Base-by-base conservation (phyloP, 495 filamentous ascomycete genomes). In the Penicillium roqueforti region DNA sequence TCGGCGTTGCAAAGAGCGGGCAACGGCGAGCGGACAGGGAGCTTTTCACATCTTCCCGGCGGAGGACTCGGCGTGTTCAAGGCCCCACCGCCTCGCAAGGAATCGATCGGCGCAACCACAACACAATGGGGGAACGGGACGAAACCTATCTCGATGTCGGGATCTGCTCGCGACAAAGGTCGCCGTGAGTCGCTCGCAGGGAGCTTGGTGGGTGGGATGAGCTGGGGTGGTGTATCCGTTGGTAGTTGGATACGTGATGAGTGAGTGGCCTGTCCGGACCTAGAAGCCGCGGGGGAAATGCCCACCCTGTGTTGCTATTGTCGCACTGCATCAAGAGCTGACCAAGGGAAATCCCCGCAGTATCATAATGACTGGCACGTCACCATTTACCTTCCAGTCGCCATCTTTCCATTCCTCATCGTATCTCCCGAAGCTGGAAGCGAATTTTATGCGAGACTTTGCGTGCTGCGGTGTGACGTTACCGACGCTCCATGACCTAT, bases 161-260 rank as follows among this genome's bases (percentile, higher is more conserved):
- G 84, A 56, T 83, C 86, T 16, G 88, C 86, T 66, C 81, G 86
- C 65, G 86, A 91, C 57, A 80, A 83, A 61, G 80, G 74, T 46
- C 86, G 93, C 51, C 81, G 92, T 59, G 93, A 96, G 68, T 92
- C 88, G 61, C 69, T 91, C 55, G 89, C 87, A 45, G 85, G 90
- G 46, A 98, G 95, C 73, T 74, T 97, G 63, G 86, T 92, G 58
- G 86, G 83, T 55, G 92, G 91, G 47, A 95, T 97, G 90, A 97
- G 95, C 67, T 98, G 91, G 91, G 93, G 95, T 65, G 95, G 92
- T 51, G 80, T 95, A 20, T 97, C 93, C 38, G 88, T 97, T 54
- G 91, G 92, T 50, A 97, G 92, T 68, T 97, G 91, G 80, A 92
- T 98, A 70, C 83, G 89, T 63, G 93, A 98, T 76, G 93, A 98